A percentile compares a stretch with the other conserved stretches of the same genome.
Evolutionary conservation across 1,139 yeast species (phyloP).

Genomic region (Blastobotrys proliferans): DNA sequence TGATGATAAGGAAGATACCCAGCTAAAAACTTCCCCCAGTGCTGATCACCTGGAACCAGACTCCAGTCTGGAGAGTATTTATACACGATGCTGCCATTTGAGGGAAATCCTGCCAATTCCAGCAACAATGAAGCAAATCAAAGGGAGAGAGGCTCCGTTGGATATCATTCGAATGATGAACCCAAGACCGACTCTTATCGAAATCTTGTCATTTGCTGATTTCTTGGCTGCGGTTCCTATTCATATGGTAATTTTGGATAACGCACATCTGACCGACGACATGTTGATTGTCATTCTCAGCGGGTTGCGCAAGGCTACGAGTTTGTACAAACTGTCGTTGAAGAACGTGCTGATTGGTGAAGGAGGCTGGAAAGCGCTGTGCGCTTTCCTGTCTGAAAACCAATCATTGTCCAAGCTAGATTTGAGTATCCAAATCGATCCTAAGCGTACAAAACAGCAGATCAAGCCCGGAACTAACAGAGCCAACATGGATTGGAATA

Average conservation of each 20-base stretch:
- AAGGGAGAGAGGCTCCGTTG: conserved; percentile 68
- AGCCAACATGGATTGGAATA: conserved; percentile 70
- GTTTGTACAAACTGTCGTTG: conserved; percentile 66
- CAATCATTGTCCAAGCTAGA: conserved; percentile 62
- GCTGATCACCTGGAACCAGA: conserved; percentile 23
- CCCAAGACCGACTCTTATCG: conserved; percentile 88
- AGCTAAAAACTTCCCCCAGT: too few species aligned
- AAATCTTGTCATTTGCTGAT: conserved; percentile 82
- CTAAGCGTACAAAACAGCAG: conserved; percentile 21
- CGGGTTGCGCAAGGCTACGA: conserved; percentile 54
- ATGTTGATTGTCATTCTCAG: conserved; percentile 71
- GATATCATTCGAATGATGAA: conserved; percentile 75
- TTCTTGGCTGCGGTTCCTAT: conserved; percentile 82
- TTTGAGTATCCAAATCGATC: conserved; percentile 36
- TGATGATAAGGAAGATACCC: conserved; percentile 11
- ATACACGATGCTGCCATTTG: conserved; percentile 88
- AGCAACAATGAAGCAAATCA: conserved; percentile 80
- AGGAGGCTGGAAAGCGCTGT: conserved; percentile 68
- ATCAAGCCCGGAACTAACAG: conserved; percentile 38
- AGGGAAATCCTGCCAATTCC: conserved; percentile 92
- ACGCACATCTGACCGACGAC: conserved; percentile 72
- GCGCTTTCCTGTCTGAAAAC: conserved; percentile 64
- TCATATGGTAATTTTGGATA: conserved; percentile 73
- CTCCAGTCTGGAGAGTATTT: conserved; percentile 37
- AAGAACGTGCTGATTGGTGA: conserved; percentile 73